Percentiles rank a stretch among this genome's conserved stretches.
Conservation (phyloP, 2,329 filamentous ascomycete genomes). For the Hawksworthiomyces lignivorus region DNA sequence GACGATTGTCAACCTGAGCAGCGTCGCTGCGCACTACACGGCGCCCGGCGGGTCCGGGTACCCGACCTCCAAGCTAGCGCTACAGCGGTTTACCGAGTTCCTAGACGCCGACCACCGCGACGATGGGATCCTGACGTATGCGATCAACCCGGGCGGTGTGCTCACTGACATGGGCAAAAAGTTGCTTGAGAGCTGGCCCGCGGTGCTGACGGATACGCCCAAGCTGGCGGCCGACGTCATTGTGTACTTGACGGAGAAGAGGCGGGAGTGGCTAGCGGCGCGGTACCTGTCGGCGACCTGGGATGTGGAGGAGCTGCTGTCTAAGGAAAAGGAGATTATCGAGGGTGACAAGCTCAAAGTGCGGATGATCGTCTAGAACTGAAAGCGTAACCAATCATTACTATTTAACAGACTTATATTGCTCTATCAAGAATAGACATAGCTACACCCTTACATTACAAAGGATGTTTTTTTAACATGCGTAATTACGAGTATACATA, state of each 20-base stretch:
- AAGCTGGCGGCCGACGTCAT: slow-evolving; percentile 17
- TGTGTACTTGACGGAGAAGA: slow-evolving; percentile 16
- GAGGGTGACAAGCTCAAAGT: slow-evolving; percentile 15
- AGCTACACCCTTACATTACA: no score
- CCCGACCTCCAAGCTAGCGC: slow-evolving; percentile 36
- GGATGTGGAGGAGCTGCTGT: slow-evolving; percentile 18
- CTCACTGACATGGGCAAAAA: slow-evolving; percentile 32
- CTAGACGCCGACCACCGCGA: slow-evolving; percentile 33
- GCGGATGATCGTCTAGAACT: slow-evolving; percentile 14
- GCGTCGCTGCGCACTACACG: slow-evolving; percentile 28
- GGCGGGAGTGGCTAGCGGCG: slow-evolving; percentile 17
- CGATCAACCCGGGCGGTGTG: slow-evolving; percentile 38
- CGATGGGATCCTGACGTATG: slow-evolving; percentile 32
- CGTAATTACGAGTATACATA: no score
- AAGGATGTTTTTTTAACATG: no score
- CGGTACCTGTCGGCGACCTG: slow-evolving; percentile 17
- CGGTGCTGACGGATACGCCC: slow-evolving; percentile 14
- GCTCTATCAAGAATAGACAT: no score
- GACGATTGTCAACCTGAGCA: slow-evolving; percentile 34
- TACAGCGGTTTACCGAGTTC: slow-evolving; percentile 37
- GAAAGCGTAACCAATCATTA: no score
- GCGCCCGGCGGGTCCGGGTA: slow-evolving; percentile 33
- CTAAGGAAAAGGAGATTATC: slow-evolving; percentile 16
- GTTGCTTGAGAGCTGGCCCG: slow-evolving; percentile 22
- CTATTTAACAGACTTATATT: no score